A percentile compares a stretch with the other conserved stretches of the same genome.
phyloP scores from a whole-genome alignment of 2,329 filamentous ascomycete genomes.

The Knufia petricola region DNA sequence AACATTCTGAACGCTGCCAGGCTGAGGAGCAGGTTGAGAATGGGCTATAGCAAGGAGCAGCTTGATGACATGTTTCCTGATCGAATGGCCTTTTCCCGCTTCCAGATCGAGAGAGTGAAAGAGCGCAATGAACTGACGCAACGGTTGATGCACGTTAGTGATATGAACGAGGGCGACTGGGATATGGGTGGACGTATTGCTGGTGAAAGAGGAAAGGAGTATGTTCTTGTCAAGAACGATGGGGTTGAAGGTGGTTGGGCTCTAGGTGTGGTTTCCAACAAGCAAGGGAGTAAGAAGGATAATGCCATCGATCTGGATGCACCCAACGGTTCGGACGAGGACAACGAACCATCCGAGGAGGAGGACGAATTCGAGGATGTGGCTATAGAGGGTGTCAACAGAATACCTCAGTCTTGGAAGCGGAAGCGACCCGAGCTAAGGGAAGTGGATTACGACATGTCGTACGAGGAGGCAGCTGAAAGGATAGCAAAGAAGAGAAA shows the following conservation, averaged over 20 bases:
- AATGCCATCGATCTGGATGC: constrained; percentile 87
- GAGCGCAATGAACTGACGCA: constrained; percentile 94
- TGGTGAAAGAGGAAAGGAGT: constrained; percentile 81
- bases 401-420: constrained; percentile 56
- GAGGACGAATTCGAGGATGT: constrained; percentile 85
- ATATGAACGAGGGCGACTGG: constrained; percentile 63
- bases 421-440: constrained; percentile 27
- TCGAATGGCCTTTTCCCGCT: constrained; percentile 90
- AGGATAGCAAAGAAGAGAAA: constrained; percentile 37
- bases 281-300: constrained; percentile 65
- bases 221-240: constrained; percentile 91
- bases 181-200: constrained; percentile 45
- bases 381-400: constrained; percentile 79
- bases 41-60: constrained; percentile 96
- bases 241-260: constrained; percentile 94
- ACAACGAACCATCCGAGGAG: constrained; percentile 40
- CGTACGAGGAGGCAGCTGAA: constrained; percentile 25
- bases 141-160: constrained; percentile 84
- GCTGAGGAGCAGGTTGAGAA: constrained; percentile 74
- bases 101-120: constrained; percentile 87
- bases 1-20: constrained; percentile 95
- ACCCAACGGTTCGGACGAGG: constrained; percentile 49
- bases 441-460: constrained; percentile 29
- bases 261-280: constrained; percentile 81
- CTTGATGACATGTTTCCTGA: constrained; percentile 94